Conservation (phyloP, 1,139 yeast genomes). For the Debaryomycetaceae sp. region DNA sequence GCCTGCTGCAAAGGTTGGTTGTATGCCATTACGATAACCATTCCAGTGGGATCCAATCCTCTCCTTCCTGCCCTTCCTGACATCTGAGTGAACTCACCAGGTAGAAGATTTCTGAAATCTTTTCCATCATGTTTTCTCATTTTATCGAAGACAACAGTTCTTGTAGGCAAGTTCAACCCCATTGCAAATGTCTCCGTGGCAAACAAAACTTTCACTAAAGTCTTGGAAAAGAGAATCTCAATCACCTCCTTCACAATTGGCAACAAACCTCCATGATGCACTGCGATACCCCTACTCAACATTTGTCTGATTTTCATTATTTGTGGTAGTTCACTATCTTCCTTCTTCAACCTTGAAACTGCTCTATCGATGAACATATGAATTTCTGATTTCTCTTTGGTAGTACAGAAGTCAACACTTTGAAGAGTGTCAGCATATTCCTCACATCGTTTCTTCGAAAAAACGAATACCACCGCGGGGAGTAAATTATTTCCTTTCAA, state of each 20-base stretch:
- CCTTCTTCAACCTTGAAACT: slow-evolving; percentile 79
- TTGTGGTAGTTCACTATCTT: slow-evolving; percentile 92
- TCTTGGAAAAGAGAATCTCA: slow-evolving; percentile 83
- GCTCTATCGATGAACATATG: slow-evolving; percentile 92
- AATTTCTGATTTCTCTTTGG: slow-evolving; percentile 83
- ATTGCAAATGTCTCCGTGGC: slow-evolving; percentile 99
- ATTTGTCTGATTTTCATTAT: slow-evolving; percentile 77
- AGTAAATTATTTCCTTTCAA: slow-evolving; percentile 63
- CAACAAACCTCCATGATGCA: slow-evolving; percentile 93
- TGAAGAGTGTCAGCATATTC: slow-evolving; percentile 80
- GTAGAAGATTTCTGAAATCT: slow-evolving; percentile 71
- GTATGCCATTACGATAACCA: slow-evolving; percentile 91
- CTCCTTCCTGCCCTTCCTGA: slow-evolving; percentile 99
- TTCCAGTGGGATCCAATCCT: slow-evolving; percentile 90
- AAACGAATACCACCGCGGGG: slow-evolving; percentile 92
- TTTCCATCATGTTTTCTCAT: slow-evolving; percentile 88
- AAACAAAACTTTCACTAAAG: slow-evolving; percentile 83
- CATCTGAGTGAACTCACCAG: slow-evolving; percentile 99
- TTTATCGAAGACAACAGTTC: slow-evolving; percentile 89
- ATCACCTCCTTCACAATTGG: slow-evolving; percentile 96
- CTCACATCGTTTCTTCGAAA: slow-evolving; percentile 90
- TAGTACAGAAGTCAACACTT: slow-evolving; percentile 75
- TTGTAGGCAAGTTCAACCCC: slow-evolving; percentile 96
- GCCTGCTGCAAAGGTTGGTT: slow-evolving; percentile 61
- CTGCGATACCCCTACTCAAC: slow-evolving; percentile 88